A percentile compares a stretch with the other conserved stretches of the same genome.
Conservation (phyloP, 768 basidiomycete genomes). For the Mycena epipterygia region DNA sequence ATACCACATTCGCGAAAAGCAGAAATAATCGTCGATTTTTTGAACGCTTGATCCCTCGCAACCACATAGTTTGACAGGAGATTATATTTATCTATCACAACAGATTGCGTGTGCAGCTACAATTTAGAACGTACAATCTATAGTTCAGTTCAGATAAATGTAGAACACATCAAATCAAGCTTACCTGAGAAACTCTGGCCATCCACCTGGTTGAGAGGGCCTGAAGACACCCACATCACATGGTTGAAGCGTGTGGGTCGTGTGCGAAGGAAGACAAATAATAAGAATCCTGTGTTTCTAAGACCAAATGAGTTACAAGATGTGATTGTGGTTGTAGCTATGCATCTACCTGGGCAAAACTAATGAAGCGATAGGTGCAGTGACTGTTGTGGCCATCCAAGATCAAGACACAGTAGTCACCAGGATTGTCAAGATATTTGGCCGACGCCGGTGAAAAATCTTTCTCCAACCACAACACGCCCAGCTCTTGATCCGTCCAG, state of each 20-base stretch:
- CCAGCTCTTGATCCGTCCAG: constrained; percentile 43
- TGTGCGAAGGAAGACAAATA: no score
- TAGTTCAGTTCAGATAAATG: neutral
- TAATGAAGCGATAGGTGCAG: constrained; percentile 35
- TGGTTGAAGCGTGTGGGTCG: no score
- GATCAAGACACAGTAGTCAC: constrained; percentile 35
- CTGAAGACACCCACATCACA: constrained; percentile 56
- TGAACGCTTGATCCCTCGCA: constrained; percentile 25
- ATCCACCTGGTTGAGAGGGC: constrained; percentile 44
- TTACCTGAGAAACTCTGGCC: constrained; percentile 1
- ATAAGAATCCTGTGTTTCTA: no score
- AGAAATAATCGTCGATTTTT: constrained; percentile 30
- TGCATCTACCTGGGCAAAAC: constrained; percentile 22
- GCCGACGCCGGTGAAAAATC: constrained; percentile 37
- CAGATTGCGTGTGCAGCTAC: neutral
- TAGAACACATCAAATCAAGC: neutral
- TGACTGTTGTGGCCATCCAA: constrained; percentile 45
- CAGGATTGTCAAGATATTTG: neutral
- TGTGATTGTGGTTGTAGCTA: neutral
- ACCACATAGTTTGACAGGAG: constrained; percentile 25
- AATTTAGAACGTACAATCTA: neutral
- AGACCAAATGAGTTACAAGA: neutral
- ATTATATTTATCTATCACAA: constrained; percentile 32
- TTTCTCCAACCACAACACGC: constrained; percentile 30
- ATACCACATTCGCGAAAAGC: constrained; percentile 39